phyloP scores from a whole-genome alignment of 441 rosid genomes.

The Gossypium schwendimanii region DNA sequence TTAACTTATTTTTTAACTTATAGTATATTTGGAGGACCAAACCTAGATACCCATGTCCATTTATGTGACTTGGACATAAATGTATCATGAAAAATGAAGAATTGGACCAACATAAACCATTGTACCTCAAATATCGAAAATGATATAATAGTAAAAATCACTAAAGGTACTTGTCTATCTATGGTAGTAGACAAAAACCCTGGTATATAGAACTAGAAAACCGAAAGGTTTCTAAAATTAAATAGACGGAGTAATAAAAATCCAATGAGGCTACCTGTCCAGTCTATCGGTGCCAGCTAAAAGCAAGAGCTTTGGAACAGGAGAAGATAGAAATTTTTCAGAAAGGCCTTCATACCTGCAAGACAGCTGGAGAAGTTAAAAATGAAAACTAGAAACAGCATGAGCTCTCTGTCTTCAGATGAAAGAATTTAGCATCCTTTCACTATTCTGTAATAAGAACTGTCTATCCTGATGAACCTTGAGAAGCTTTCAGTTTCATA shows the following conservation, averaged over 20 bases:
- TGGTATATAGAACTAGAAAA: background rate
- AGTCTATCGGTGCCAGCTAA: conserved; percentile 89
- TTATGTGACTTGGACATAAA: background rate
- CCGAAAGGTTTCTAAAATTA: background rate
- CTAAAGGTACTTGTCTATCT: background rate
- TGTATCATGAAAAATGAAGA: background rate
- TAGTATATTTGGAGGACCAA: background rate
- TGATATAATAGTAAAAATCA: background rate
- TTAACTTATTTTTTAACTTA: background rate
- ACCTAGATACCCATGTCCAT: background rate
- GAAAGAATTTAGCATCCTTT: background rate
- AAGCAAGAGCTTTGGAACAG: conserved; percentile 80
- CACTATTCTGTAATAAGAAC: background rate
- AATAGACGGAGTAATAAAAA: background rate
- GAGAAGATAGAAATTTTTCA: conserved; percentile 72
- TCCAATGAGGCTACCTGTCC: conserved; percentile 50
- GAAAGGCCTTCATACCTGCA: conserved; percentile 96
- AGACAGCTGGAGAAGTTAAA: conserved; percentile 17
- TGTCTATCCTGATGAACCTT: background rate
- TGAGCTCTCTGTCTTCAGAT: background rate
- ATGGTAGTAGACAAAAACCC: background rate
- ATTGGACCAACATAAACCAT: background rate
- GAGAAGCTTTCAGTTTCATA: background rate
- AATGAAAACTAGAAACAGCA: background rate
- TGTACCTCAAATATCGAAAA: background rate